These are phyloP conservation scores for Afroboletus lepidellus DNA, from an alignment of 1,284 basidiomycete genomes.

Conservation along the genomic window DNA sequence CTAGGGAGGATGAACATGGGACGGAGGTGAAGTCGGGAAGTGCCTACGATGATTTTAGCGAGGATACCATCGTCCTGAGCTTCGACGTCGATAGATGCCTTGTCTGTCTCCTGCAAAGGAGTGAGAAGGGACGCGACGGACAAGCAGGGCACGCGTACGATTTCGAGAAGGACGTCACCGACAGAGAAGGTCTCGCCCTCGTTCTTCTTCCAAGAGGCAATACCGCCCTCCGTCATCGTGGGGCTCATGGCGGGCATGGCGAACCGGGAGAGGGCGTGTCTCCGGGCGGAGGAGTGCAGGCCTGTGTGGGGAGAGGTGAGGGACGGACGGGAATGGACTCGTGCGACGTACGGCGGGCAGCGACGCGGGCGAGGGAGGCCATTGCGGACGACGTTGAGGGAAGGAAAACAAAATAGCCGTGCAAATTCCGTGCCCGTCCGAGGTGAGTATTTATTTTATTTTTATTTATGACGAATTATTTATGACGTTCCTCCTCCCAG, in stretches of 20 bases:
- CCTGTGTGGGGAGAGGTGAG: constrained; percentile 44
- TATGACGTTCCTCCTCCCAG: constrained; percentile 64
- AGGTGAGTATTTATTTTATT: constrained; percentile 4
- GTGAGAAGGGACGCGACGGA: constrained; percentile 5
- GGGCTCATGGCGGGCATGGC: constrained; percentile 99
- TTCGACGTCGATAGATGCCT: constrained; percentile 99
- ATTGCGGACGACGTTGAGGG: constrained; percentile 38
- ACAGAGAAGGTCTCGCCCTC: constrained; percentile 89
- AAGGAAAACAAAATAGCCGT: constrained; percentile 21
- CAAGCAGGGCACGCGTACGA: constrained; percentile 54
- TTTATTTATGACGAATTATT: background rate
- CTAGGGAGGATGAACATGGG: constrained; percentile 39
- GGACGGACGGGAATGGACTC: background rate
- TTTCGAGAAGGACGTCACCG: constrained; percentile 93
- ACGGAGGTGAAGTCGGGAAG: no score
- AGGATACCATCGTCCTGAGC: constrained; percentile 96
- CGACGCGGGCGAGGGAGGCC: constrained; percentile 64
- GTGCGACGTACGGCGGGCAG: constrained; percentile 58
- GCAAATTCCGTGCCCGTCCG: constrained; percentile 25
- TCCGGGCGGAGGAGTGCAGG: constrained; percentile 77
- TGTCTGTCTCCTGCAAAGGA: constrained; percentile 87
- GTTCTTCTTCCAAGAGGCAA: constrained; percentile 96
- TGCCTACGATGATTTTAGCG: constrained; percentile 82
- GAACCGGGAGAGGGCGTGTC: constrained; percentile 85
- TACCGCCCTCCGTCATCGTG: constrained; percentile 99